Evolutionary conservation across 306 rosid species (phyloP).

Genomic region (Corylus heterophylla): DNA sequence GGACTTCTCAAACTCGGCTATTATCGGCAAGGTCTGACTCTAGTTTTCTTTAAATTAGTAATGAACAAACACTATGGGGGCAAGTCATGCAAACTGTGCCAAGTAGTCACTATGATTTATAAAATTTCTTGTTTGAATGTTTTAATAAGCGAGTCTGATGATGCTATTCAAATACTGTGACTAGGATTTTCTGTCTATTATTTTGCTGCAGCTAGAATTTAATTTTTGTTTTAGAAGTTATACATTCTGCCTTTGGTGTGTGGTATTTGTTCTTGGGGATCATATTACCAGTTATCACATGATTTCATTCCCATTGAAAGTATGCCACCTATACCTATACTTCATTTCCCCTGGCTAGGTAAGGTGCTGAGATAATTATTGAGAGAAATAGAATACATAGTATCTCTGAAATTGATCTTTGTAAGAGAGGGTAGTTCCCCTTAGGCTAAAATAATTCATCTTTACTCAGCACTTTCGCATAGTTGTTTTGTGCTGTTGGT

Average conservation of each 20-base stretch:
- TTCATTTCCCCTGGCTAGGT: slow-evolving; percentile 6
- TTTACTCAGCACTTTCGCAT: background rate
- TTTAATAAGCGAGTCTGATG: background rate
- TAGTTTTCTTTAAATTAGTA: slow-evolving; percentile 10
- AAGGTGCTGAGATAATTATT: background rate
- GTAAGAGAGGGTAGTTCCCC: background rate
- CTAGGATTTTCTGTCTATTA: background rate
- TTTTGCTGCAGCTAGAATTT: background rate
- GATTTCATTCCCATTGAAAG: background rate
- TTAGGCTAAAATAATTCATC: background rate
- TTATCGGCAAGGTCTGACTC: slow-evolving; percentile 77
- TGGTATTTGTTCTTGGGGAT: background rate
- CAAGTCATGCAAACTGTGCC: background rate
- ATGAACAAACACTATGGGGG: background rate
- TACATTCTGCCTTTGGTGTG: background rate
- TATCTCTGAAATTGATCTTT: background rate
- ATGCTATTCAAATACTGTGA: slow-evolving; percentile 7
- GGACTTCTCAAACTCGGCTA: slow-evolving; percentile 71
- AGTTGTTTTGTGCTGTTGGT: background rate
- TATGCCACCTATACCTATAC: background rate
- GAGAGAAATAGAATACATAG: background rate
- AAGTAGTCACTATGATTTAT: slow-evolving; percentile 5
- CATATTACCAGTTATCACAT: background rate
- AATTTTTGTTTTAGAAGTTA: background rate
- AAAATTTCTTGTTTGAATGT: slow-evolving; percentile 22